A percentile compares a stretch with the other conserved stretches of the same genome.
Evolutionary conservation across 257 asterid genomes (phyloP).

Genomic region (Petrea volubilis): DNA sequence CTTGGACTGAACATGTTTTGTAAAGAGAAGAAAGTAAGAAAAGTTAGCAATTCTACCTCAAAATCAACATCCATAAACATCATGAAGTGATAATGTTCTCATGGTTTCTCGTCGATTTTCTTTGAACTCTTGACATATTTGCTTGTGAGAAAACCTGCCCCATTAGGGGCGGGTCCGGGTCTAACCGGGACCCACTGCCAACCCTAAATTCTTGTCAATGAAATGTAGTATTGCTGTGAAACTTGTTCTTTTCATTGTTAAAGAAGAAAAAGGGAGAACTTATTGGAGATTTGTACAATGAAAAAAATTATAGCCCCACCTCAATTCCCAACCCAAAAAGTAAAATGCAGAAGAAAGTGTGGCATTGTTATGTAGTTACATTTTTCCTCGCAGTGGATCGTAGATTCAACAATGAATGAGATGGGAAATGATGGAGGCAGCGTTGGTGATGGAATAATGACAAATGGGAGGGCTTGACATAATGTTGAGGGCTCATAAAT

Average conservation of each 20-base stretch:
- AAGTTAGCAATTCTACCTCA: not conserved
- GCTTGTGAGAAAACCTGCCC: too few relatives aligned
- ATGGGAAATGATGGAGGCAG: constrained; percentile 48
- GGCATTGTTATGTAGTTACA: not conserved
- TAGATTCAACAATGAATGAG: constrained; percentile 54
- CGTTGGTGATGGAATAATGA: constrained; percentile 35
- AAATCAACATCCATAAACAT: constrained; percentile 1
- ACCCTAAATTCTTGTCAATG: not conserved
- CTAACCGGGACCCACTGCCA: too few relatives aligned
- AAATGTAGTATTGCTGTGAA: not conserved
- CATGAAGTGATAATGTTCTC: not conserved
- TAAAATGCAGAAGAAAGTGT: not conserved
- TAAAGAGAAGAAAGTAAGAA: not conserved
- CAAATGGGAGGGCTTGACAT: constrained; percentile 41
- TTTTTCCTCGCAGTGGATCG: constrained; percentile 55
- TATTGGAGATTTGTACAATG: not conserved
- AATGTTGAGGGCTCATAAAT: not conserved
- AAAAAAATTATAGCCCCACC: not conserved
- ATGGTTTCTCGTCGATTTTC: not conserved
- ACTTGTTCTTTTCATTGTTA: not conserved
- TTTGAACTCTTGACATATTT: too few relatives aligned
- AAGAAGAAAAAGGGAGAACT: not conserved
- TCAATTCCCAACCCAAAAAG: not conserved
- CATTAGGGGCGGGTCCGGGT: too few relatives aligned
- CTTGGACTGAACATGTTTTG: not conserved